Evolutionary conservation across 129 eudicot species (phyloP), one percentile per base, ranked within the genome.

Genomic region (Flaveria bidentis): DNA sequence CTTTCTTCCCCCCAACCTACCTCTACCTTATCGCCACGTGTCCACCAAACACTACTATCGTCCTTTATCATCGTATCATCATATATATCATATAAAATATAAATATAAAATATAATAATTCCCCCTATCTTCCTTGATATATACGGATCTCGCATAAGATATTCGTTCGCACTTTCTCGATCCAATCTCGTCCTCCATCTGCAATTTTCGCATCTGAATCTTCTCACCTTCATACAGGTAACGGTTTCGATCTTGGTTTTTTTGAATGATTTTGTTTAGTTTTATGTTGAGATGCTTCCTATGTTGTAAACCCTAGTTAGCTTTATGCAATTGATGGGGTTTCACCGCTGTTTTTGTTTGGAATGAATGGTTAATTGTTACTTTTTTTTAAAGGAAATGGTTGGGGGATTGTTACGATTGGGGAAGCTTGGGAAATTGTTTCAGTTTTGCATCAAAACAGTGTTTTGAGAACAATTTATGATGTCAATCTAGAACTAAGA

Each of bases 11-110:
- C 15, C 14, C 30, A 71, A 36, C 26, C 77, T 20, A 79, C 72
- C 73, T 75, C 45, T 79, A 71, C 6, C 15, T 22, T 51, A 61
- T 30, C 45, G 47, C 72, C 82, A 23, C 78, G 78, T 72, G 82
- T 72, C 65, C 78, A 8, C 69, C 4, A 42, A 5, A 39, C 76
- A 10, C 75, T 55, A 36, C 2, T 61, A 45, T 71, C 60, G 25
- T 20, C 76, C 30, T 61, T 14, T 41, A 25, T 67, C 47, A 11
- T 33, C 2, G 11, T 57, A 17, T 36, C 41, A 36, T 28, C 28
- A 26, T 26, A 20, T 26, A 20, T 2, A 26, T 26, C 28, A 26
- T 26, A 26, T 26, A 1, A 26, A 1, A 26, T 26, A 26, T 20
- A 20, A 20, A 23, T 23, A 28, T 30, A 30, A 2, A 30, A 30